These are phyloP conservation scores for Fusarium pseudonygamai DNA, from an alignment of 2,329 filamentous ascomycete species.

Conservation along the genomic window DNA sequence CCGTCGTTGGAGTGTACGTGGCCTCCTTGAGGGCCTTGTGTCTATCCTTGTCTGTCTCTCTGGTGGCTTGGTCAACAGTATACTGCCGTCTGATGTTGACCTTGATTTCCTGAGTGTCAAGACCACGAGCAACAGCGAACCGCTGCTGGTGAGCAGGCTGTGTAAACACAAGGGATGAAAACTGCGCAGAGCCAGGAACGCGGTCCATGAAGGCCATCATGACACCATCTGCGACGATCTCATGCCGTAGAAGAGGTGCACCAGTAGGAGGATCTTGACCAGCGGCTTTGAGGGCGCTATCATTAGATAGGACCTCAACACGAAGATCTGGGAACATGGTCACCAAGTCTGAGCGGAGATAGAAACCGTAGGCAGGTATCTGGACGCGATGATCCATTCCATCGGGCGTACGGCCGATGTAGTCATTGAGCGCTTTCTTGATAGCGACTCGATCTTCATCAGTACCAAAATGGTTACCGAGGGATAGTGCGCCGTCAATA, in stretches of 20 bases:
- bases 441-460: conserved; percentile 44
- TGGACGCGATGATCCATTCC: conserved; percentile 29
- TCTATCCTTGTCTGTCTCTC: neutral
- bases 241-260: neutral
- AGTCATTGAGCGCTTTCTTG: conserved; percentile 46
- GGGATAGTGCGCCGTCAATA: conserved; percentile 54
- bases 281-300: neutral
- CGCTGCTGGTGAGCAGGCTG: neutral
- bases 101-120: neutral
- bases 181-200: neutral
- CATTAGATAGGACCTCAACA: neutral
- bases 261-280: neutral
- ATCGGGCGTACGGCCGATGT: conserved; percentile 29
- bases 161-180: neutral
- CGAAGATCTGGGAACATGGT: conserved; percentile 51
- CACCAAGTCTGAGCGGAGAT: conserved; percentile 50
- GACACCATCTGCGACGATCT: neutral
- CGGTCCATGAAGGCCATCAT: conserved; percentile 1
- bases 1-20: neutral
- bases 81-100: neutral
- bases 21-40: neutral
- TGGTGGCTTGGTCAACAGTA: neutral
- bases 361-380: conserved; percentile 52
- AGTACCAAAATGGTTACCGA: conserved; percentile 50
- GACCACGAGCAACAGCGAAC: neutral